These are phyloP conservation scores for Datisca glomerata DNA, from an alignment of 306 rosid species.

Conservation along the genomic window DNA sequence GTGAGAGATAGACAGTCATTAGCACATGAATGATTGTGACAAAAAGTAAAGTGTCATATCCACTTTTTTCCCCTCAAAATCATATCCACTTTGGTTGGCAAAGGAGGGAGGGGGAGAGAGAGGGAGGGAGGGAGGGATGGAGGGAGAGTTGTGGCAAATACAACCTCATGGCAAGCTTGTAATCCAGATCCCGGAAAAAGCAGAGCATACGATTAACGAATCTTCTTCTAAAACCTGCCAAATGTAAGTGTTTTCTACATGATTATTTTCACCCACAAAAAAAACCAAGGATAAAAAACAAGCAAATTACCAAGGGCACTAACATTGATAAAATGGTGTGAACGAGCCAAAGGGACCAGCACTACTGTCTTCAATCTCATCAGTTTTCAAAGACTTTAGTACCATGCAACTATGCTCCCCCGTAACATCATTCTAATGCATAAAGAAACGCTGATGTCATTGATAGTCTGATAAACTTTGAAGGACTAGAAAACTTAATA, in stretches of 20 bases:
- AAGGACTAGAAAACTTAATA: background rate
- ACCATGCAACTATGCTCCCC: constrained; percentile 95
- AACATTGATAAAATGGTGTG: constrained; percentile 68
- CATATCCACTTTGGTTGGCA: too few species aligned
- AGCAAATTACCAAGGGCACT: too few species aligned
- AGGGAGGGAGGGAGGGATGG: too few species aligned
- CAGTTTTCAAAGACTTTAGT: constrained; percentile 72
- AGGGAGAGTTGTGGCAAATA: too few species aligned
- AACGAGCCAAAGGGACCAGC: constrained; percentile 54
- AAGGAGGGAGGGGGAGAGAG: too few species aligned
- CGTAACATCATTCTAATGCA: constrained; percentile 58
- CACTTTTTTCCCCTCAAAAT: too few species aligned
- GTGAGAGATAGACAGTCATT: too few species aligned
- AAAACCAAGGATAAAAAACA: too few species aligned
- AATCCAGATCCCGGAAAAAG: constrained; percentile 52
- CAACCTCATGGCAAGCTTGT: constrained; percentile 87
- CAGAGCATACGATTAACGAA: constrained; percentile 50
- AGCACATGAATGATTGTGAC: too few species aligned
- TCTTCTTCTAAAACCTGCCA: constrained; percentile 67
- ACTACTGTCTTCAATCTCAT: constrained; percentile 64
- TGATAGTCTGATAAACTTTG: too few species aligned
- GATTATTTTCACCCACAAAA: background rate
- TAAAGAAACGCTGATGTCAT: constrained; percentile 6
- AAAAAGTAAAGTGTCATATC: too few species aligned
- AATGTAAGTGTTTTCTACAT: background rate